Evolutionary conservation across 2,329 filamentous ascomycete species (phyloP), one percentile per base, ranked within the genome.

Genomic region (Gnomoniopsis smithogilvyi): DNA sequence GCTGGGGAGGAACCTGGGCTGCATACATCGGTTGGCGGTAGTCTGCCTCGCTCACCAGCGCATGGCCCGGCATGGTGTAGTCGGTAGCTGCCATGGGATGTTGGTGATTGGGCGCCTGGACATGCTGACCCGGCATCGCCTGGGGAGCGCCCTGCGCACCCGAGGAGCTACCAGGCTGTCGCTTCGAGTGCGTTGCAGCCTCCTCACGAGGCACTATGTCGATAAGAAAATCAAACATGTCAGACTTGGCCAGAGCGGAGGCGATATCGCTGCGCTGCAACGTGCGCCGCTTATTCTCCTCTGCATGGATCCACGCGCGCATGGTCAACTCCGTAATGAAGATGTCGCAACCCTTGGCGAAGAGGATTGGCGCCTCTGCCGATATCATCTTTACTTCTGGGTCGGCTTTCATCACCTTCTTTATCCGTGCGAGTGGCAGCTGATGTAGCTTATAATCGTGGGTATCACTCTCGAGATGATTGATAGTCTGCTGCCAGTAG

Each of bases 331-430:
- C 95, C 1, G 93, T 97, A 70, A 99, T 99, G 78, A 99, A 99
- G 70, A 98, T 97, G 71, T 99, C 95, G 75, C 95, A 98, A 41
- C 94, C 95, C 76, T 99, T 99, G 54, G 95, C 95, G 69, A 99
- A 99, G 15, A 99, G 81, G 67, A 99, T 99, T 1, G 95, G 95
- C 1, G 95, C 95, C 76, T 99, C 95, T 10, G 95, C 95, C 3
- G 93, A 98, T 64, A 99, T 99, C 95, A 99, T 99, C 80, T 99
- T 99, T 51, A 99, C 95, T 69, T 99, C 95, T 0, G 95, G 95
- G 67, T 99, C 95, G 1, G 95, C 95, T 78, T 99, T 99, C 95
- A 99, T 99, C 65, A 99, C 95, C 75, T 99, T 99, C 81, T 99
- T 99, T 79, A 99, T 99, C 56, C 95, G 89, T n/a, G 95, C 95